A percentile compares a stretch with the other conserved stretches of the same genome.
phyloP scores from a whole-genome alignment of 768 basidiomycete species.

The Termitomyces sp. region DNA sequence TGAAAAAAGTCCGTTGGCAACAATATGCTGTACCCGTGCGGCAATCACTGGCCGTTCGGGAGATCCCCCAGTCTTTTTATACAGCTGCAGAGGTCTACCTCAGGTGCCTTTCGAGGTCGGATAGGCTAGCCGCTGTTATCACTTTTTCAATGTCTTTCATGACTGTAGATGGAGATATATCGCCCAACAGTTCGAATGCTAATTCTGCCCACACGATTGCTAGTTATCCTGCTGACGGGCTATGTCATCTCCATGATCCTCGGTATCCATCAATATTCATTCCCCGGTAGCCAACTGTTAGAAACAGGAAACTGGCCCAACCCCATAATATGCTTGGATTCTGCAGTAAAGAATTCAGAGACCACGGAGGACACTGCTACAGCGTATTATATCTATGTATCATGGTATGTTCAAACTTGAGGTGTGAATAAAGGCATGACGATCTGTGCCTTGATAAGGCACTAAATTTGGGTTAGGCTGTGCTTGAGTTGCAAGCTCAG shows the following conservation, averaged over 20 bases:
- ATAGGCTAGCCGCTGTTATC: neutral
- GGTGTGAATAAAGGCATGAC: neutral
- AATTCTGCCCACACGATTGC: neutral
- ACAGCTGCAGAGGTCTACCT: neutral
- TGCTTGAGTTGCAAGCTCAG: neutral
- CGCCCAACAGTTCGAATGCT: neutral
- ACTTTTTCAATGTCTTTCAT: neutral
- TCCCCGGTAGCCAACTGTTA: neutral
- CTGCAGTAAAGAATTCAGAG: neutral
- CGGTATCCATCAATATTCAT: neutral
- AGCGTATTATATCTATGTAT: neutral
- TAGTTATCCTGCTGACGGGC: neutral
- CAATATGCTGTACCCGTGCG: neutral
- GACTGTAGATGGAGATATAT: neutral
- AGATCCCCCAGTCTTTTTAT: too few species aligned
- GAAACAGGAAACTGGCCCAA: too few species aligned
- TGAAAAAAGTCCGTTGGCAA: neutral
- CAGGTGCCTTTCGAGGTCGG: neutral
- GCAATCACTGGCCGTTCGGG: neutral
- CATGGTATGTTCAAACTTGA: too few species aligned
- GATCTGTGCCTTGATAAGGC: too few species aligned
- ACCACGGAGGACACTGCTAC: neutral
- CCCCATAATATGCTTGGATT: neutral
- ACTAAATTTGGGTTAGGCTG: neutral
- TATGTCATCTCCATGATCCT: constrained; percentile 7